Conservation (phyloP, 2,329 filamentous ascomycete species). For the Magnaporthiopsis poae region DNA sequence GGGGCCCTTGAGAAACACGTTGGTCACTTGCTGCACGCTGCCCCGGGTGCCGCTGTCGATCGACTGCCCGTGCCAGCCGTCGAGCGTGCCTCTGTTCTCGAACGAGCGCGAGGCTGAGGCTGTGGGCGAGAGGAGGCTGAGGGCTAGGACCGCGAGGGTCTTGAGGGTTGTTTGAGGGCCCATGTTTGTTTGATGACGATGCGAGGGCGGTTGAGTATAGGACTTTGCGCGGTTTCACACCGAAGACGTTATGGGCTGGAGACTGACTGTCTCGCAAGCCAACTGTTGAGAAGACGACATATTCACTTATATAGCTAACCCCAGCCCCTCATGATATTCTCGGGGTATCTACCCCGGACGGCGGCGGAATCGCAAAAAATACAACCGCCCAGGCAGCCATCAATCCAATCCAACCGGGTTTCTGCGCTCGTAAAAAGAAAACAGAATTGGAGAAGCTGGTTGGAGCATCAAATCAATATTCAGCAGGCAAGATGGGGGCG, state of each 20-base stretch:
- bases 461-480: too few relatives aligned
- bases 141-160: neutral
- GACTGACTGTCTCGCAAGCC: neutral
- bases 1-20: conserved; percentile 27
- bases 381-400: neutral
- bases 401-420: neutral
- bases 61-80: conserved; percentile 30
- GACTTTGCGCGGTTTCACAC: neutral
- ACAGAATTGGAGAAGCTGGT: too few relatives aligned
- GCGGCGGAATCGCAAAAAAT: neutral
- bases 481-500: too few relatives aligned
- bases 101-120: neutral
- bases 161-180: neutral
- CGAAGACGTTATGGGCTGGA: neutral
- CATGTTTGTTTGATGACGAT: neutral
- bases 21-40: conserved; percentile 30
- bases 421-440: neutral
- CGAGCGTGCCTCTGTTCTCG: conserved; percentile 28
- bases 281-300: neutral
- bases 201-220: neutral
- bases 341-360: neutral
- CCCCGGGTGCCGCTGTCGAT: conserved; percentile 28
- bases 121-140: neutral
- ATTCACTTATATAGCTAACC: neutral
- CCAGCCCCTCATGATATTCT: neutral